These are phyloP conservation scores for Didymella glomerata DNA, from an alignment of 2,329 filamentous ascomycete genomes.

Conservation along the genomic window DNA sequence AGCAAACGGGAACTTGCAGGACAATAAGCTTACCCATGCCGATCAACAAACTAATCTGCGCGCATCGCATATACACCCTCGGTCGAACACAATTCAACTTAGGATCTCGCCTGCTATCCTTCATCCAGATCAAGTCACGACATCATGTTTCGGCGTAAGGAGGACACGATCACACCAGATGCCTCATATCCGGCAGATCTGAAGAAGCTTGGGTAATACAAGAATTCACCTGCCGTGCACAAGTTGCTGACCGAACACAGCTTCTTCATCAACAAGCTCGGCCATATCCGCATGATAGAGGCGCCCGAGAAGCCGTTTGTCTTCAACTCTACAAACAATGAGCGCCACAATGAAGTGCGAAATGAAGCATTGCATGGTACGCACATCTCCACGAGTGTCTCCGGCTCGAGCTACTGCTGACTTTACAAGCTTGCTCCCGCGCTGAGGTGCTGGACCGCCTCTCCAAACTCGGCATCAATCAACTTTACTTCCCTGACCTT, in stretches of 20 bases:
- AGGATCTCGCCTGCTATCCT: neutral
- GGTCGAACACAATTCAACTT: neutral
- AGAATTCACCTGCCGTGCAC: neutral
- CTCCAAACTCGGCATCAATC: constrained; percentile 65
- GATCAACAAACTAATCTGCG: neutral
- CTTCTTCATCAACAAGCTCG: constrained; percentile 79
- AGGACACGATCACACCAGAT: constrained; percentile 72
- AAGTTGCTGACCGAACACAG: constrained; percentile 53
- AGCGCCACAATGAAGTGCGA: constrained; percentile 79
- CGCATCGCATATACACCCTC: neutral
- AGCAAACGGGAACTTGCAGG: constrained; percentile 19
- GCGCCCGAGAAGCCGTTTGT: constrained; percentile 76
- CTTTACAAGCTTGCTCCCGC: constrained; percentile 66
- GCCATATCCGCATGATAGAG: constrained; percentile 75
- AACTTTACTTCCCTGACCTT: constrained; percentile 68
- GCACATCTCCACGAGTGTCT: constrained; percentile 25
- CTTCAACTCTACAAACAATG: constrained; percentile 75
- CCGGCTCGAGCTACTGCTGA: constrained; percentile 16
- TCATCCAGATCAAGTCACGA: neutral
- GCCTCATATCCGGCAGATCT: constrained; percentile 71
- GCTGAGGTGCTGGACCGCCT: constrained; percentile 70
- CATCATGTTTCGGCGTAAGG: constrained; percentile 78
- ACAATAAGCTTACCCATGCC: neutral
- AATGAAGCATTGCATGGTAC: constrained; percentile 74
- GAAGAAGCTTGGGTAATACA: constrained; percentile 72